Base-by-base conservation (phyloP, 441 rosid species). In the Croton laevigatus region DNA sequence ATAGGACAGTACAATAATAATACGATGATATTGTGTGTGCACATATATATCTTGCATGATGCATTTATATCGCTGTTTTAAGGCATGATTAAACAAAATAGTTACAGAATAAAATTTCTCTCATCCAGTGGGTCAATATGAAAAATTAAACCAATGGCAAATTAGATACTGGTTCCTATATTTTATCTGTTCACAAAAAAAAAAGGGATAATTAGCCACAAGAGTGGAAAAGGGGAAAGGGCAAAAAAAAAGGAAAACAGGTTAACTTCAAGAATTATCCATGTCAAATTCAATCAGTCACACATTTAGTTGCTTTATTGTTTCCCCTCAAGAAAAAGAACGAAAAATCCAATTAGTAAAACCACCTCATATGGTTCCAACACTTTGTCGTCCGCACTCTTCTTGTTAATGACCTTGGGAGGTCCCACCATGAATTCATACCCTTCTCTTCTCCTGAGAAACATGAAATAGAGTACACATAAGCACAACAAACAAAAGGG, bases 381-480 rank as follows among this genome's bases (percentile, higher is more conserved):
- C 81, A 90, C 75, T 83, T 90, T 81, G 76, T 84, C 97, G 66
- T 92, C 79, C 65, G 90, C 87, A 27, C 32, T 27, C 74, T 52
- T 90, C 72, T 88, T 94, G 89, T 81, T 87, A 79, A 94, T 94
- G 77, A 94, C 98, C 82, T 92, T 94, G 5, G 98, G 99, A 80
- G 99, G 99, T 71, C 98, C 99, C 76, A 90, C 99, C 99, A 92
- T 88, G 70, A 94, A 94, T 78, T 92, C 99, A 83, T 86, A 92
- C 75, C 99, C 99, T 86, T 94, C 98, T 85, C 99, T 86, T 79
- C 99, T 81, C 99, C 98, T 91, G 86, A 71, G 77, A 85, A 49
- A 71, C 63, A 81, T 23, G 4, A 72, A 19, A 34, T 46, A 69
- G 73, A 52, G 67, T 73, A 76, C 48, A 23, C 38, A 22, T 32